These are phyloP conservation scores for Thielaviopsis populi DNA, from an alignment of 2,329 filamentous ascomycete genomes.

Conservation along the genomic window DNA sequence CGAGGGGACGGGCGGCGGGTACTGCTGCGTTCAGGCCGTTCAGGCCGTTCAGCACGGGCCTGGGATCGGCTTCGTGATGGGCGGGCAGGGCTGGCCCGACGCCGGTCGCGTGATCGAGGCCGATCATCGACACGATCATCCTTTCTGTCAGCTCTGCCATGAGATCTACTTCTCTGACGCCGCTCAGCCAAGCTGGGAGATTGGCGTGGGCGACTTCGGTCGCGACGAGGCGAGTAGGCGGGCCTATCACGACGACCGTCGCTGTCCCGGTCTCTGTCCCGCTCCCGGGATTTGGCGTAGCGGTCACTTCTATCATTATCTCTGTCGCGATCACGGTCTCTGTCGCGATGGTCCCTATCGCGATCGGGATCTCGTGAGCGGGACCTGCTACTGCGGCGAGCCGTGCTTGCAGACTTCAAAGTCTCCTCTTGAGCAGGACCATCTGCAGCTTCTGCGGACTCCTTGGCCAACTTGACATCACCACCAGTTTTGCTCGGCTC, in stretches of 20 bases:
- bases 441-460: constrained; percentile 24
- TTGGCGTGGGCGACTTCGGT: constrained; percentile 25
- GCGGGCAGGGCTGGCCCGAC: constrained; percentile 21
- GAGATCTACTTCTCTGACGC: constrained; percentile 20
- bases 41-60: constrained; percentile 13
- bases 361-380: background rate
- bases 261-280: background rate
- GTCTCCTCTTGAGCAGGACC: background rate
- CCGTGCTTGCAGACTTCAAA: background rate
- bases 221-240: constrained; percentile 27
- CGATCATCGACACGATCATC: constrained; percentile 21
- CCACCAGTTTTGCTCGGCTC: constrained; percentile 30
- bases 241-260: constrained; percentile 25
- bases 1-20: constrained; percentile 21
- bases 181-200: constrained; percentile 19
- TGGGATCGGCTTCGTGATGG: constrained; percentile 24
- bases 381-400: constrained; percentile 1
- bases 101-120: constrained; percentile 22
- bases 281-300: constrained; percentile 3
- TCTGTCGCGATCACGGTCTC: background rate
- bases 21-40: constrained; percentile 24
- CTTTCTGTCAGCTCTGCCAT: constrained; percentile 21
- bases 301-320: background rate
- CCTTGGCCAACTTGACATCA: constrained; percentile 23
- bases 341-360: background rate